phyloP scores from a whole-genome alignment of 108 stramenopile species.

The Pinguiococcus pyrenoidosus region DNA sequence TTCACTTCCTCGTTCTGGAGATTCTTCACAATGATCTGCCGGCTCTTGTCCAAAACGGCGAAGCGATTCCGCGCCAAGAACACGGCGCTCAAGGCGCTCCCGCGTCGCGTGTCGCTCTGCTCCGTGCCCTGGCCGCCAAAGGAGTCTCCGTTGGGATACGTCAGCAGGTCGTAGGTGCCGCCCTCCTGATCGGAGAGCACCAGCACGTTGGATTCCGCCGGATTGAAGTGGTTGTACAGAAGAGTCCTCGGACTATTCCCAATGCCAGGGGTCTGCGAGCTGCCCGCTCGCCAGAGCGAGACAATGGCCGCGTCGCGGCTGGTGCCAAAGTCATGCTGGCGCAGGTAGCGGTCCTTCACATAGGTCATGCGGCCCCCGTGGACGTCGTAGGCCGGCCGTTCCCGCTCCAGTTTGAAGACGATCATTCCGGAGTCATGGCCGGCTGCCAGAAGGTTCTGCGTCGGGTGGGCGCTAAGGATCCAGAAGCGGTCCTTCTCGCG shows the following conservation, averaged over 20 bases:
- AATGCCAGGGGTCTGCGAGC: conserved; percentile 45
- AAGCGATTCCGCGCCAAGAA: conserved; percentile 89
- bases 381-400: conserved; percentile 74
- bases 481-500: conserved; percentile 96
- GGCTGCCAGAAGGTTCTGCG: conserved; percentile 90
- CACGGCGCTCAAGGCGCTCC: conserved; percentile 71
- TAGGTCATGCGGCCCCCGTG: conserved; percentile 67
- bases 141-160: conserved; percentile 47
- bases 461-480: conserved; percentile 80
- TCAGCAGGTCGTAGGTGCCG: conserved; percentile 84
- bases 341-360: conserved; percentile 87
- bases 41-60: conserved; percentile 80
- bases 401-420: conserved; percentile 96
- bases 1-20: conserved; percentile 88
- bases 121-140: conserved; percentile 28
- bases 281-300: conserved; percentile 62
- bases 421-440: conserved; percentile 98
- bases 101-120: conserved; percentile 75
- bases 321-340: conserved; percentile 68
- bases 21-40: conserved; percentile 85
- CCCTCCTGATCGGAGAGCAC: conserved; percentile 49
- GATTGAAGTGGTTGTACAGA: conserved; percentile 86
- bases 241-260: conserved; percentile 75
- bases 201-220: conserved; percentile 32
- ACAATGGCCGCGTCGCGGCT: conserved; percentile 79